A percentile compares a stretch with the other conserved stretches of the same genome.
Conservation (phyloP, 305 asterid genomes). For the Solanum hybrid region DNA sequence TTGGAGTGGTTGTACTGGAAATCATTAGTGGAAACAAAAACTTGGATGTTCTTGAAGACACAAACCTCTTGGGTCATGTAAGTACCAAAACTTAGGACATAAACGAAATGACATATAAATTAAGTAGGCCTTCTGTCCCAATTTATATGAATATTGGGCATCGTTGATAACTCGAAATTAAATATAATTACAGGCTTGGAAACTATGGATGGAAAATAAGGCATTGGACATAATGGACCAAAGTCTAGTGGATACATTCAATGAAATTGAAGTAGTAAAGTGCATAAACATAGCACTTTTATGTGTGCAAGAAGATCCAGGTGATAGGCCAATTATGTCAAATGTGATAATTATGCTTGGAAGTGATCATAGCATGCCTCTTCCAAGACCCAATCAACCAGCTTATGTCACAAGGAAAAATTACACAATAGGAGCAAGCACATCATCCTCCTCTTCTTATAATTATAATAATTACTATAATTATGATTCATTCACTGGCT, state of each 20-base stretch:
- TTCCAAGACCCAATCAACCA: slow-evolving; percentile 26
- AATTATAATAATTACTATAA: background rate
- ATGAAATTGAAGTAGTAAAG: slow-evolving; percentile 16
- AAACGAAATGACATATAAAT: background rate
- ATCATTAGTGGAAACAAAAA: slow-evolving; percentile 28
- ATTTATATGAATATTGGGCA: background rate
- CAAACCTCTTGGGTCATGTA: slow-evolving; percentile 28
- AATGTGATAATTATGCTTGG: slow-evolving; percentile 23
- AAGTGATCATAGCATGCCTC: slow-evolving; percentile 7
- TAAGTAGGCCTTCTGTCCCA: background rate
- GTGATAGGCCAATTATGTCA: slow-evolving; percentile 30
- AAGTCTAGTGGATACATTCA: slow-evolving; percentile 6
- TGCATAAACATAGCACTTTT: slow-evolving; percentile 30
- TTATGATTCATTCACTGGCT: background rate
- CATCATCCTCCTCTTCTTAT: slow-evolving; percentile 21
- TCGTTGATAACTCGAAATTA: background rate
- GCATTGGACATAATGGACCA: slow-evolving; percentile 20
- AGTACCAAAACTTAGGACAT: background rate
- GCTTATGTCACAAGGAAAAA: slow-evolving; percentile 27
- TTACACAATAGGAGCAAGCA: background rate
- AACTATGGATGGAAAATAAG: slow-evolving; percentile 26
- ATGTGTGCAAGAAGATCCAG: slow-evolving; percentile 43
- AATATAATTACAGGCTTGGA: slow-evolving; percentile 21
- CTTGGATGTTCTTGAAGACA: slow-evolving; percentile 15
- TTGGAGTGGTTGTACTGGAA: slow-evolving; percentile 31